A percentile compares a stretch with the other conserved stretches of the same genome.
phyloP scores from a whole-genome alignment of 768 basidiomycete species.

The Boletus subparvulus region DNA sequence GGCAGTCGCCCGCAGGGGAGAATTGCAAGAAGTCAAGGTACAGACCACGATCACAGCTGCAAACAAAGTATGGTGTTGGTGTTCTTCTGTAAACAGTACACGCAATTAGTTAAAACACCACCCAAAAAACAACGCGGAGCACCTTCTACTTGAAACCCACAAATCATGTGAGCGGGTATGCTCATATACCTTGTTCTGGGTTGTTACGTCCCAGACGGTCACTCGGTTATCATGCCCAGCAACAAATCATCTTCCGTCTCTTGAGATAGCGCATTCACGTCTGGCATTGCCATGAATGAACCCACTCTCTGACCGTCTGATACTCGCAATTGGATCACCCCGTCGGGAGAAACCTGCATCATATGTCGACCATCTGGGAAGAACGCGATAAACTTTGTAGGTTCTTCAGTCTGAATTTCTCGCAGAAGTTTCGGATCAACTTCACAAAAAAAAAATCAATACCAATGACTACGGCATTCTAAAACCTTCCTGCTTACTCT shows the following conservation, averaged over 20 bases:
- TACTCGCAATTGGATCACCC: not conserved
- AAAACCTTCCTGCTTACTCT: not conserved
- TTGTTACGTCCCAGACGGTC: not conserved
- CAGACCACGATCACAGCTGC: not conserved
- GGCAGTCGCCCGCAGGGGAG: not conserved
- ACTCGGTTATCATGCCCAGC: not conserved
- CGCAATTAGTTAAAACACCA: not conserved
- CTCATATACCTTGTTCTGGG: not conserved
- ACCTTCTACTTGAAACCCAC: not conserved
- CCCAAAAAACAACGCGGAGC: not conserved
- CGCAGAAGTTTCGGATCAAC: not conserved
- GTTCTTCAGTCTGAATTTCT: slow-evolving; percentile 1
- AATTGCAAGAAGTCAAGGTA: not conserved
- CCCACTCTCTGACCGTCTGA: slow-evolving; percentile 2
- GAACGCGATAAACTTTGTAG: not conserved
- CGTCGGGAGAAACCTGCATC: not conserved
- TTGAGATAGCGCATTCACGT: not conserved
- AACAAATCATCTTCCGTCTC: not conserved
- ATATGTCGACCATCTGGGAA: not conserved
- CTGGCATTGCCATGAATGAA: not conserved
- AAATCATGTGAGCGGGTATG: not conserved
- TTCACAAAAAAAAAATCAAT: not conserved
- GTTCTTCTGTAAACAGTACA: not conserved
- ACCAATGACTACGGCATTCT: not conserved
- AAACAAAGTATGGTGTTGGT: not conserved